Base-by-base conservation (phyloP, 371 early-diverging fungal species). In the Rhizopus microsporus region DNA sequence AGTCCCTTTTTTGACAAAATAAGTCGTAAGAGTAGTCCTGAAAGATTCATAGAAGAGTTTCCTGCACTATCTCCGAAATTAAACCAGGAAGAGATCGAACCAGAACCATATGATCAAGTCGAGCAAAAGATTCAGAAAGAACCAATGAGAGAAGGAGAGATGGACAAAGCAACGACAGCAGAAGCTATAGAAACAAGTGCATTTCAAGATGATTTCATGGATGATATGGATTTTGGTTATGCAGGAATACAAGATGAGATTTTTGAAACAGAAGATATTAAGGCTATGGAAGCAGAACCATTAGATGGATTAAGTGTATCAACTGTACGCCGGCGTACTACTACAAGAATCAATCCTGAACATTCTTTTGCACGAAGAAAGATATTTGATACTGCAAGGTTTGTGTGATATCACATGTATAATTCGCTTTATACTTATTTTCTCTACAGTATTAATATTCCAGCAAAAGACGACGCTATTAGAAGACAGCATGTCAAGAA, bases 241-340 rank as follows among this genome's bases (percentile, higher is more conserved):
- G 30, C 23, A 46, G 46, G 46, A 8, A 23, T 46, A 29, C 29
- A 45, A 23, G 45, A 45, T 16, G 45, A 46, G 3, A 23, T 9
- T 33, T 16, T 54, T 44, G 54, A 42, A 39, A 49, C 50, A 49
- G 33, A 49, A 49, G 53, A 30, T 13, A 29, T 6, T 29, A 13
- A 49, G 7, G 32, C 7, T 29, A 23, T 23, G 23, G 23, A 23
- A 23, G 23, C 32, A 9, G 15, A 5, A 49, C 6, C 7, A 33
- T 13, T 15, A 23, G 51, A 51, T 7, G 7, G 38, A 17, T 7
- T 46, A 13, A 37, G 13, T 29, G 6, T 9, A 9, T 12, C 46
- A 2, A 46, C 30, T 2, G 29, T 23, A 23, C 23, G 23, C 23
- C 0, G 23, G 23, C 23, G 46, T 7, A 46, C 29, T 4, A 46